Evolutionary conservation across 2,329 filamentous ascomycete species (phyloP).

Genomic region (Truncatella angustata): DNA sequence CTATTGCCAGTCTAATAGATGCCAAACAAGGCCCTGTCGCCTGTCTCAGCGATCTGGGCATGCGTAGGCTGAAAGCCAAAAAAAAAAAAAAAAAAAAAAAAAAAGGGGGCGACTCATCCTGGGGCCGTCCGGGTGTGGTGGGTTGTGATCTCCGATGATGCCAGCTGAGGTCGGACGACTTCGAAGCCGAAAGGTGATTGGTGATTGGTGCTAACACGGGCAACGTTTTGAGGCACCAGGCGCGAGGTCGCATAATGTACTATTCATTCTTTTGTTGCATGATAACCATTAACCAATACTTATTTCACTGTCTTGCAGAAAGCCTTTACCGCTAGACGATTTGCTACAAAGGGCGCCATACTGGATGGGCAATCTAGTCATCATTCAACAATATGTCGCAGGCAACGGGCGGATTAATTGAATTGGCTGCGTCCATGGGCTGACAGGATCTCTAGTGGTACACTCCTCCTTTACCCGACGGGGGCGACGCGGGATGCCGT

Average conservation of each 20-base stretch:
- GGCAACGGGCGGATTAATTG: too few species aligned
- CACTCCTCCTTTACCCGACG: conserved; percentile 6
- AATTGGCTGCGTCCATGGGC: not conserved
- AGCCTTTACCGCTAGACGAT: too few species aligned
- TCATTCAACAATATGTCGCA: too few species aligned
- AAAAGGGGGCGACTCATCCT: conserved; percentile 3
- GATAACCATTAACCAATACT: too few species aligned
- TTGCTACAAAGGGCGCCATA: too few species aligned
- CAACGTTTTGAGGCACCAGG: not conserved
- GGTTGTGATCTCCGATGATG: conserved; percentile 6
- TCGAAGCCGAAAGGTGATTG: conserved; percentile 1
- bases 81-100: not conserved
- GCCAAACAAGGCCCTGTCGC: too few species aligned
- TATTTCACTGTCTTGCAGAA: too few species aligned
- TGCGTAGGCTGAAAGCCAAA: not conserved
- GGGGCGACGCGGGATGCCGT: conserved; percentile 3
- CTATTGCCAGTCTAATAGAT: too few species aligned
- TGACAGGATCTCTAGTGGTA: not conserved
- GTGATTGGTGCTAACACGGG: conserved; percentile 2
- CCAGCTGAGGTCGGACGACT: conserved; percentile 11
- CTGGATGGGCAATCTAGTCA: too few species aligned
- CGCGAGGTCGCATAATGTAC: too few species aligned
- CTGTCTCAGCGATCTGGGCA: too few species aligned
- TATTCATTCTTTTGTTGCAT: too few species aligned
- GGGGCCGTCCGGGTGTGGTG: conserved; percentile 5